Evolutionary conservation across 1,139 yeast species (phyloP).

Genomic region (Geotrichum cucujoidarum): DNA sequence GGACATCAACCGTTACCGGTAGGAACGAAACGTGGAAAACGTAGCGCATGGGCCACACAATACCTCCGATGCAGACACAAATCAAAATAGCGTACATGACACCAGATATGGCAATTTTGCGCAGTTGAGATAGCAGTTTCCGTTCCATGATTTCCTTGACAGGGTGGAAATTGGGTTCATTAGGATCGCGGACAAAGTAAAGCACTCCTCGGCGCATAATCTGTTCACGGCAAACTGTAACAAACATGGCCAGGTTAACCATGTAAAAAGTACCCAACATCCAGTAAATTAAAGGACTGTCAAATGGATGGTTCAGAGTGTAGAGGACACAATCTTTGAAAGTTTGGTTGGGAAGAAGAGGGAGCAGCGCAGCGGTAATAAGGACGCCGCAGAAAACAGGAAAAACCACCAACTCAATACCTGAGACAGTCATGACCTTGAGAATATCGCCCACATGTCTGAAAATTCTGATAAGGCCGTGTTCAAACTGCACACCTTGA

Average conservation of each 20-base stretch:
- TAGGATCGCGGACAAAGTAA: slow-evolving; percentile 88
- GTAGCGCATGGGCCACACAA: slow-evolving; percentile 51
- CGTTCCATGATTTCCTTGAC: slow-evolving; percentile 81
- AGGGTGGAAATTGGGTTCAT: slow-evolving; percentile 86
- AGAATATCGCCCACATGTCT: slow-evolving; percentile 49
- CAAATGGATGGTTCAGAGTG: slow-evolving; percentile 27
- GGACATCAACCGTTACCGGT: slow-evolving; percentile 29
- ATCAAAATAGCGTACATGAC: slow-evolving; percentile 72
- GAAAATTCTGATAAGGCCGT: slow-evolving; percentile 23
- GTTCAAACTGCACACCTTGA: slow-evolving; percentile 20
- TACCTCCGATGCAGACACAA: slow-evolving; percentile 66
- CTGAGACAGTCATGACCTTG: slow-evolving; percentile 70
- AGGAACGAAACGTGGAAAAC: slow-evolving; percentile 33
- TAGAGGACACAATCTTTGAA: slow-evolving; percentile 20
- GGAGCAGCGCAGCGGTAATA: slow-evolving; percentile 56
- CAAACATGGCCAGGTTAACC: slow-evolving; percentile 81
- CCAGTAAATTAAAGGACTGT: slow-evolving; percentile 51
- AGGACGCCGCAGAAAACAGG: slow-evolving; percentile 84
- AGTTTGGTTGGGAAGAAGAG: slow-evolving; percentile 30
- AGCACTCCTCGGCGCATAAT: slow-evolving; percentile 85
- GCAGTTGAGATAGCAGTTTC: slow-evolving; percentile 65
- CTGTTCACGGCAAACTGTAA: slow-evolving; percentile 67
- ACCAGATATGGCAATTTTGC: slow-evolving; percentile 70
- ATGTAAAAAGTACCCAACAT: slow-evolving; percentile 74
- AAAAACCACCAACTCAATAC: slow-evolving; percentile 74